phyloP scores from a whole-genome alignment of 192 early-diverging fungal species.

The Thoreauomyces humboldtii region DNA sequence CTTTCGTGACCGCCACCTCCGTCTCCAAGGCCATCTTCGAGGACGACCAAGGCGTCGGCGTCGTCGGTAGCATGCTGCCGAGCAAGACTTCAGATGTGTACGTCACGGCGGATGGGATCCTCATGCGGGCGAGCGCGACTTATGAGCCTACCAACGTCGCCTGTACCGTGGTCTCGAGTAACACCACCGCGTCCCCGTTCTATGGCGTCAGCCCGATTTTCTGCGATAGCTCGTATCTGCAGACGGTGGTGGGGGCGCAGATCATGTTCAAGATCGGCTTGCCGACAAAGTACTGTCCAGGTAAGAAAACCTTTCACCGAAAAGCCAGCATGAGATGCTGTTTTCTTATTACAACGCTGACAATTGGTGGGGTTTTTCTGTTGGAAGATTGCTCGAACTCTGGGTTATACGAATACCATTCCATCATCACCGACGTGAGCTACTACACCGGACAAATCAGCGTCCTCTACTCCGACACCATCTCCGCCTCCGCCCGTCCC shows the following conservation, averaged over 20 bases:
- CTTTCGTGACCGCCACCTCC: background rate
- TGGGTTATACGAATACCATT: background rate
- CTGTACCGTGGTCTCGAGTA: background rate
- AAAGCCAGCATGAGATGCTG: too few species aligned
- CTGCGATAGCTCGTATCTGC: background rate
- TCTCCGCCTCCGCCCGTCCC: background rate
- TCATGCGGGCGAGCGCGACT: background rate
- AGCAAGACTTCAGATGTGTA: background rate
- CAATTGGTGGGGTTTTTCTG: too few species aligned
- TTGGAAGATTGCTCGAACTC: background rate
- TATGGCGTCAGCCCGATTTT: background rate
- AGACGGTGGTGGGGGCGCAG: background rate
- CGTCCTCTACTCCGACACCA: background rate
- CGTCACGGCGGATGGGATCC: background rate
- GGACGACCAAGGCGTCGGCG: background rate
- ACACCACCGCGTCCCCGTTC: background rate
- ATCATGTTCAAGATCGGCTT: background rate
- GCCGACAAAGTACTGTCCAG: background rate
- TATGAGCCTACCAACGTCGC: background rate
- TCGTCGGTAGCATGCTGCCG: conserved; percentile 2
- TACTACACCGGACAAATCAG: conserved; percentile 2
- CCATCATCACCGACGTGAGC: background rate
- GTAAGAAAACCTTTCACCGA: too few species aligned
- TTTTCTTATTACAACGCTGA: too few species aligned
- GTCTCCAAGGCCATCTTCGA: conserved; percentile 1